Base-by-base conservation (phyloP, 2,329 filamentous ascomycete genomes). In the Biscogniauxia sp. region DNA sequence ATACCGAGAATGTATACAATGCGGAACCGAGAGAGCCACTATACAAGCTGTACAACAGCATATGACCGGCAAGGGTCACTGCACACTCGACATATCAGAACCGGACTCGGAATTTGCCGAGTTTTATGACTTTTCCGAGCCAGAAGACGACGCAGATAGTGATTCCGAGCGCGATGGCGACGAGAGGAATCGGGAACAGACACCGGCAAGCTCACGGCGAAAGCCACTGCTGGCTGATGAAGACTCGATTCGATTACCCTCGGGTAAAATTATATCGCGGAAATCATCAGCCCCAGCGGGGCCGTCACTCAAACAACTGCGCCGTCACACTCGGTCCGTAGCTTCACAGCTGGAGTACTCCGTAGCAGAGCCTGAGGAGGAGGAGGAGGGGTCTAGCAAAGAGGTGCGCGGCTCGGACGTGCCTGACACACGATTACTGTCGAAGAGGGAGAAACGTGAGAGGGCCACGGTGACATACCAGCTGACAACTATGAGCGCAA, bases 1-100 rank as follows among this genome's bases (percentile, higher is more conserved):
- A 0, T 83, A 82, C 57, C 72, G 73, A 19, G 80, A 84, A 68
- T 86, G 83, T 60, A 73, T 85, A 45, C 76, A 74, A 20, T 85
- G 83, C 63, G 79, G 79, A 0, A 79, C 74, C 15, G 69, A 76
- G 45, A 75, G 79, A 32, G 68, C 69, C 0, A 80, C 77, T 0
- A 71, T 73, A 0, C 73, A 80, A 55, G 83, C 76, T 0, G 77
- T 79, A 0, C 80, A 82, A 62, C 80, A 82, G 41, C 83, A 72
- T 19, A 72, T 72, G 70, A 61, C 62, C 9, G 62, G 66, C 25
- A 72, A 71, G 55, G 66, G 69, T 5, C 69, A 71, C 51, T 72
- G 69, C 17, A 66, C 53, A 50, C 67, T 71, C 20, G 68, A 70
- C 25, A 59, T 71, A 53, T 58, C 62, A 15, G 57, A 60, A n/a